Percentiles rank a stretch among this genome's conserved stretches.
These are phyloP conservation scores for Claviceps digitariae DNA, from an alignment of 2,329 filamentous ascomycete genomes.

Conservation along the genomic window DNA sequence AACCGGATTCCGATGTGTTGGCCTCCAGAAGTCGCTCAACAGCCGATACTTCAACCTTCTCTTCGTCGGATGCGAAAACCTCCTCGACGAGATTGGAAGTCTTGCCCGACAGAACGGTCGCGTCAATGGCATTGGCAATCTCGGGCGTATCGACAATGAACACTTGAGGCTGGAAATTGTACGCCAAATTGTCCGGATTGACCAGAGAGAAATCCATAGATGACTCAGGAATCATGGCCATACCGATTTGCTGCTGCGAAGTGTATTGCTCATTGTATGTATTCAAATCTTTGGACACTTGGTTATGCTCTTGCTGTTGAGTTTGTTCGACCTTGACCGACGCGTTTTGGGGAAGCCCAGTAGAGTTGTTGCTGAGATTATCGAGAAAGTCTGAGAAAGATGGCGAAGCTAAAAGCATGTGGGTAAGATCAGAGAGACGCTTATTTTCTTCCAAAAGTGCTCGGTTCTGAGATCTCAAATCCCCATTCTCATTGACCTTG, in stretches of 20 bases:
- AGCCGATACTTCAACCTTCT: conserved; percentile 43
- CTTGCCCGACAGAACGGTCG: conserved; percentile 59
- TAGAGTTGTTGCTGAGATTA: conserved; percentile 49
- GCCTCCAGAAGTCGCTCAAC: conserved; percentile 34
- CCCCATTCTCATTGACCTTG: conserved; percentile 72
- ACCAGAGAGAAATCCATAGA: conserved; percentile 62
- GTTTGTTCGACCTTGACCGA: conserved; percentile 24
- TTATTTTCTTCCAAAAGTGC: conserved; percentile 76
- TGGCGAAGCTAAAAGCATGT: conserved; percentile 66
- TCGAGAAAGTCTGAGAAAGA: conserved; percentile 75
- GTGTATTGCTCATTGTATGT: conserved; percentile 41
- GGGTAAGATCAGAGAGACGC: conserved; percentile 63
- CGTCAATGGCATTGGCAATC: conserved; percentile 45
- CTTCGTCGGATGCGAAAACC: conserved; percentile 29
- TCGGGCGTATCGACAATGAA: conserved; percentile 65
- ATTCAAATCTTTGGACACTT: conserved; percentile 53
- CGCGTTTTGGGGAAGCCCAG: conserved; percentile 25
- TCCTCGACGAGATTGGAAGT: conserved; percentile 38
- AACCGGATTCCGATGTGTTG: conserved; percentile 15
- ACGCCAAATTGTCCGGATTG: conserved; percentile 39
- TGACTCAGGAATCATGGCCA: conserved; percentile 75
- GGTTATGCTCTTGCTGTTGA: conserved; percentile 28
- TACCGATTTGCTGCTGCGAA: conserved; percentile 56
- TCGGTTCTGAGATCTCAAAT: conserved; percentile 68
- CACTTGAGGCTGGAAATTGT: conserved; percentile 54